These are phyloP conservation scores for Venturia aucupariae DNA, from an alignment of 2,329 filamentous ascomycete genomes.

Conservation along the genomic window DNA sequence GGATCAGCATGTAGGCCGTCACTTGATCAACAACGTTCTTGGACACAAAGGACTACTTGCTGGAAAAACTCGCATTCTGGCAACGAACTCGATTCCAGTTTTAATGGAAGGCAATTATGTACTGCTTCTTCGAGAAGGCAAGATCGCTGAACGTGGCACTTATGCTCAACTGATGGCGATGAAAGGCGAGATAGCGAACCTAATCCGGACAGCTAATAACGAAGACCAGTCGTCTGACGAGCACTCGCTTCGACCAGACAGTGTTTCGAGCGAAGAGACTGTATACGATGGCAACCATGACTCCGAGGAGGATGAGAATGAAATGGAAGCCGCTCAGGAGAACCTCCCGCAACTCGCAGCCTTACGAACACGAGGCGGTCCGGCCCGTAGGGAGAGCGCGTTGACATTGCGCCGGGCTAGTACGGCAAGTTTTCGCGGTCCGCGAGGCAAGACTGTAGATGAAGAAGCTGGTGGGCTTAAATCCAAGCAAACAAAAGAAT, in stretches of 20 bases:
- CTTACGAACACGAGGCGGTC: constrained; percentile 48
- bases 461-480: constrained; percentile 66
- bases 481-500: constrained; percentile 80
- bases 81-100: constrained; percentile 91
- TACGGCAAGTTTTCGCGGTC: constrained; percentile 79
- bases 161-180: constrained; percentile 87
- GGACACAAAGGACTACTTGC: constrained; percentile 73
- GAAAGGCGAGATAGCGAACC: constrained; percentile 79
- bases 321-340: constrained; percentile 55
- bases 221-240: constrained; percentile 30
- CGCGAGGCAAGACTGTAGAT: constrained; percentile 73
- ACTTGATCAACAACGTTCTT: constrained; percentile 90
- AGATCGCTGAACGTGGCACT: constrained; percentile 77
- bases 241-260: neutral
- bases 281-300: constrained; percentile 41
- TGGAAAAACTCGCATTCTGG: constrained; percentile 82
- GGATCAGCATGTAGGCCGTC: constrained; percentile 93
- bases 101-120: constrained; percentile 85
- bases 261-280: constrained; percentile 31
- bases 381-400: constrained; percentile 59
- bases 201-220: constrained; percentile 66
- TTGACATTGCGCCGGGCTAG: constrained; percentile 81
- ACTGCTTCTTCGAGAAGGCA: constrained; percentile 71
- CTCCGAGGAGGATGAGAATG: constrained; percentile 39
- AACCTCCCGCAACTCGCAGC: constrained; percentile 65